phyloP scores from a whole-genome alignment of 2,329 filamentous ascomycete species.

The Monosporascus sp. region DNA sequence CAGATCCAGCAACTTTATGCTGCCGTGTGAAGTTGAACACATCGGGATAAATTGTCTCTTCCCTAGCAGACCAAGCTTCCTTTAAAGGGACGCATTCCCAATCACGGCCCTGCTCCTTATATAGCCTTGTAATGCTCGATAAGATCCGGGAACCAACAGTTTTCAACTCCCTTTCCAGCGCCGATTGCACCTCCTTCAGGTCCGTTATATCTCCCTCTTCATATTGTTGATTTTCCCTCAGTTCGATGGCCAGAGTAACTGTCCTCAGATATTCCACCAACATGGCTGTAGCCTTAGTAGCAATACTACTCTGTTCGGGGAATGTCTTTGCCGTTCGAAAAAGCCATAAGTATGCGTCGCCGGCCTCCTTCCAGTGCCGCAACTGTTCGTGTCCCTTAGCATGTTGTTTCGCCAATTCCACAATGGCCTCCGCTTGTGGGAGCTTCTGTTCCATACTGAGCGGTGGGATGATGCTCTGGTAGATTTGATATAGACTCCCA shows the following conservation, averaged over 20 bases:
- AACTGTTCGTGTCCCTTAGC: slow-evolving; percentile 7
- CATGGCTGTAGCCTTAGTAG: slow-evolving; percentile 6
- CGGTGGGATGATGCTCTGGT: slow-evolving; percentile 24
- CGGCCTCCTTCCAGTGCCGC: slow-evolving; percentile 10
- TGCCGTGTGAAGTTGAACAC: too few species aligned
- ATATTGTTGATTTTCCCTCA: background rate
- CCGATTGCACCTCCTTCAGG: background rate
- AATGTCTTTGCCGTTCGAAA: background rate
- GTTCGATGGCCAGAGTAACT: slow-evolving; percentile 4
- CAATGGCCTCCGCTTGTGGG: slow-evolving; percentile 5
- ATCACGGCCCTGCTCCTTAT: slow-evolving; percentile 1
- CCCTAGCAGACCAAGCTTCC: too few species aligned
- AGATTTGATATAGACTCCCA: slow-evolving; percentile 18
- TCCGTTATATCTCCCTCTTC: background rate
- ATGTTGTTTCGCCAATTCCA: slow-evolving; percentile 8
- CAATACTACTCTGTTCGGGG: background rate
- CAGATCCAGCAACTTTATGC: too few species aligned
- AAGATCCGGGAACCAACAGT: too few species aligned
- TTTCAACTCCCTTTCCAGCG: too few species aligned
- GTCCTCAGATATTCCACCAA: slow-evolving; percentile 11
- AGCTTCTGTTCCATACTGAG: slow-evolving; percentile 13
- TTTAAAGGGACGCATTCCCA: background rate
- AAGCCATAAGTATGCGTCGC: slow-evolving; percentile 12
- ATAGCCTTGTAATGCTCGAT: background rate
- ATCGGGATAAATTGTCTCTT: too few species aligned